Base-by-base conservation (phyloP, 768 basidiomycete species). In the Leccinum subtestaceum region DNA sequence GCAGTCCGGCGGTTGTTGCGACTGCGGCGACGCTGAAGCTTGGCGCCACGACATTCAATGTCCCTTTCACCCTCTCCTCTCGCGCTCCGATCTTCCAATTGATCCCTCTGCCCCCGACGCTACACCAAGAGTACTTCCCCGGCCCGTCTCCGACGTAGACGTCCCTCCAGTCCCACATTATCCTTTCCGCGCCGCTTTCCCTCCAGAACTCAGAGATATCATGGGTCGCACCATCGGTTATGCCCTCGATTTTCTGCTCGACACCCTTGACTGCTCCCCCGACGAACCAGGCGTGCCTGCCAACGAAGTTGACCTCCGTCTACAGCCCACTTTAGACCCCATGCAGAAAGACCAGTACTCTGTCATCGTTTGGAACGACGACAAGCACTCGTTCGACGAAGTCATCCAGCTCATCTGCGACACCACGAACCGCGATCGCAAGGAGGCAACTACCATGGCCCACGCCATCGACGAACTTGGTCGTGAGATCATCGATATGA, bases 321-420 rank as follows among this genome's bases (percentile, higher is more conserved):
- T 86, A 12, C 88, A 93, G 66, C 84, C 88, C 9, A 86, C 89
- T 1, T 85, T 83, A 6, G 90, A 93, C 63, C 89, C 90, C 10
- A 84, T 88, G 81, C 81, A 82, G 77, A 87, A 86, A 61, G 90
- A 93, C 63, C 82, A 86, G 55, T 93, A 87, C 65, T 87, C 89
- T 47, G 80, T 98, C 58, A 79, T 96, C 27, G 74, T 98, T 5
- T 98, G 95, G 95, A 95, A 95, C 75, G 95, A 97, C 72, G 97
- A 99, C 73, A 96, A 95, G 65, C 97, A 98, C 73, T 94, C 93
- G 0, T 90, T 88, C 66, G 87, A 89, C 53, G 94, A 98, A 67
- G 87, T 97, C 55, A 88, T 88, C 61, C 82, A 84, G 60, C 81
- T 93, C 45, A 74, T 92, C 6, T 78, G 80, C 58, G 89, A 89